Base-by-base conservation (phyloP, 306 rosid genomes). In the Hippophae rhamnoides region DNA sequence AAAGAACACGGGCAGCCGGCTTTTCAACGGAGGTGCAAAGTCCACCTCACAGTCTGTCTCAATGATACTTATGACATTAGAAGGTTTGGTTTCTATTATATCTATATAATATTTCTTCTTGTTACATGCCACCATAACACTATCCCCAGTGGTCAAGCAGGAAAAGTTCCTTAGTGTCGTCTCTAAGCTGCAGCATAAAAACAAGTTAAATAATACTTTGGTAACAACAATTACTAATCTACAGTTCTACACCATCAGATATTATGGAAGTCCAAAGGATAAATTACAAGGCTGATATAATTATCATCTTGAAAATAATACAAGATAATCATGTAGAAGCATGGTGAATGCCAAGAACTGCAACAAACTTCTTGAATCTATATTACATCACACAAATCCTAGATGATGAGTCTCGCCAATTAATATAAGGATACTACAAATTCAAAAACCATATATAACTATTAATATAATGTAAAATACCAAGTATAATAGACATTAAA, bases 21-120 rank as follows among this genome's bases (percentile, higher is more conserved):
- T 14, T 92, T 71, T 87, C 52, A 92, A 71, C 47, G 99, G 99
- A 65, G 96, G 99, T 70, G 99, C 99, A 69, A 92, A 92, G 80
- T 92, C 99, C 58, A 92, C 96, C 76, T 88, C 99, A 78, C 99
- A 92, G 78, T 92, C 99, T 1, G 96, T 92, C 85, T 92, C 97
- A 46, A 92, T 92, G 64, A 92, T 92, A 78, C 85, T 87, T 71
- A 88, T 92, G 31, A 95, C 99, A 69, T 72, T 69, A 56, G 87
- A 80, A 65, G 99, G 99, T 78, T 84, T 92, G 13, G 93, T 52
- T 76, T 92, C 99, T 41, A 85, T 76, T 18, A 92, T 92, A 81
- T 92, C 96, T 27, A 92, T 92, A 74, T 92, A 92, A 61, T 92
- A 92, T 57, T 92, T 88, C 71, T 80, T 92, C 84, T 87, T 88